Percentiles rank a stretch among this genome's conserved stretches.
These are phyloP conservation scores for Corymbia maculata DNA, from an alignment of 345 rosid species.

Conservation along the genomic window DNA sequence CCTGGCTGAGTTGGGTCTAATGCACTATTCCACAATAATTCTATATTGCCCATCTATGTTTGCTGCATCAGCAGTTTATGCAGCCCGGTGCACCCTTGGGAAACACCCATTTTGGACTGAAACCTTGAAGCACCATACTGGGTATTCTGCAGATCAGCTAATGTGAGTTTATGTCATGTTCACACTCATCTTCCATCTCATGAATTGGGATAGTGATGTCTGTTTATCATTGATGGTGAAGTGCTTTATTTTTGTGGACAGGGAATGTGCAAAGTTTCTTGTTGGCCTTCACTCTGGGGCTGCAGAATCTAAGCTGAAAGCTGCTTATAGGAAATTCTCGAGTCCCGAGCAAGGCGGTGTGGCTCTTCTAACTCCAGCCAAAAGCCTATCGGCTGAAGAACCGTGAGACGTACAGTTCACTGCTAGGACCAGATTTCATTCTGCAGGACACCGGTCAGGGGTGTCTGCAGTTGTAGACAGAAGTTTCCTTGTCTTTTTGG, in stretches of 20 bases:
- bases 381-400: conserved; percentile 7
- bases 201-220: neutral
- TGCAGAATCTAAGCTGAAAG: conserved; percentile 56
- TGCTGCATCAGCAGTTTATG: conserved; percentile 90
- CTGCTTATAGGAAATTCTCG: conserved; percentile 52
- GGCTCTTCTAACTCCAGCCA: conserved; percentile 53
- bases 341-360: conserved; percentile 45
- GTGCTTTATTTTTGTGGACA: conserved; percentile 1
- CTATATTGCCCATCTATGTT: conserved; percentile 50
- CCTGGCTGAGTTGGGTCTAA: conserved; percentile 68
- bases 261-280: conserved; percentile 66
- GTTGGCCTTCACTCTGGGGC: conserved; percentile 41
- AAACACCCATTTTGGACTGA: conserved; percentile 66
- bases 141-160: conserved; percentile 53
- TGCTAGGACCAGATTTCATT: neutral
- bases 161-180: conserved; percentile 15
- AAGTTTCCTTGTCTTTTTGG: neutral
- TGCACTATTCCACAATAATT: conserved; percentile 42
- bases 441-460: neutral
- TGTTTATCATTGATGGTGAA: neutral
- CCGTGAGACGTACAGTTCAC: neutral
- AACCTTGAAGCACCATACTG: conserved; percentile 61
- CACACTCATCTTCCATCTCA: neutral
- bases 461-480: neutral
- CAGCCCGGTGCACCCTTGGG: conserved; percentile 64